phyloP scores from a whole-genome alignment of 306 rosid genomes.

The Vigna unguiculata region DNA sequence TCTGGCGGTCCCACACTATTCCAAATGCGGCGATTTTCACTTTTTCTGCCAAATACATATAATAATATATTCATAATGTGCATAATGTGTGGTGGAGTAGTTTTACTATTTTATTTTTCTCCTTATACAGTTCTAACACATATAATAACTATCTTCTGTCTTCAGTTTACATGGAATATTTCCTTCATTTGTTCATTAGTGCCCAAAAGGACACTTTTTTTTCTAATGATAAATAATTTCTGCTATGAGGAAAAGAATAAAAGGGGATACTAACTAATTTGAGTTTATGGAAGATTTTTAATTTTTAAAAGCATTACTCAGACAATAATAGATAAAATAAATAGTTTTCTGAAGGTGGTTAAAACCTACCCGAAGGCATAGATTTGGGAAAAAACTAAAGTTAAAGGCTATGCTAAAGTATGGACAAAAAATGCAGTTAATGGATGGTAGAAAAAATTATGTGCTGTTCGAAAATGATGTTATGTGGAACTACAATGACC shows the following conservation, averaged over 20 bases:
- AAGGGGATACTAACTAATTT: too few species aligned
- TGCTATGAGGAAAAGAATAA: too few species aligned
- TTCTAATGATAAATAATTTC: too few species aligned
- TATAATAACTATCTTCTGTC: conserved; percentile 46
- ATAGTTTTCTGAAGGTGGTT: not conserved
- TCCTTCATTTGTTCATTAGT: conserved; percentile 28
- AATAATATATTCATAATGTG: too few species aligned
- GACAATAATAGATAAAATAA: too few species aligned
- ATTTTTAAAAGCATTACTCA: too few species aligned
- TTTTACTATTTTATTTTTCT: conserved; percentile 12
- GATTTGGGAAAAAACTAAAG: not conserved
- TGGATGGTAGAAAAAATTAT: conserved; percentile 23
- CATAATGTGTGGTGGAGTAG: not conserved
- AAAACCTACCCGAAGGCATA: not conserved
- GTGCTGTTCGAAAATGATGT: conserved; percentile 35
- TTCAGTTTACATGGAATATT: conserved; percentile 11
- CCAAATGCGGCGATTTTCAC: conserved; percentile 42
- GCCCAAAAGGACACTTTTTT: not conserved
- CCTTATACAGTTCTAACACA: conserved; percentile 15
- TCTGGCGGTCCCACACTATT: conserved; percentile 43
- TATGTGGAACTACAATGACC: conserved; percentile 40
- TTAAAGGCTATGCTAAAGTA: conserved; percentile 1
- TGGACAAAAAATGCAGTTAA: conserved; percentile 22
- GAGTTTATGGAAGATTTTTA: too few species aligned
- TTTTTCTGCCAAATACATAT: conserved; percentile 8